Evolutionary conservation across 306 rosid genomes (phyloP), one percentile per base, ranked within the genome.

Genomic region (Fagus sylvatica): DNA sequence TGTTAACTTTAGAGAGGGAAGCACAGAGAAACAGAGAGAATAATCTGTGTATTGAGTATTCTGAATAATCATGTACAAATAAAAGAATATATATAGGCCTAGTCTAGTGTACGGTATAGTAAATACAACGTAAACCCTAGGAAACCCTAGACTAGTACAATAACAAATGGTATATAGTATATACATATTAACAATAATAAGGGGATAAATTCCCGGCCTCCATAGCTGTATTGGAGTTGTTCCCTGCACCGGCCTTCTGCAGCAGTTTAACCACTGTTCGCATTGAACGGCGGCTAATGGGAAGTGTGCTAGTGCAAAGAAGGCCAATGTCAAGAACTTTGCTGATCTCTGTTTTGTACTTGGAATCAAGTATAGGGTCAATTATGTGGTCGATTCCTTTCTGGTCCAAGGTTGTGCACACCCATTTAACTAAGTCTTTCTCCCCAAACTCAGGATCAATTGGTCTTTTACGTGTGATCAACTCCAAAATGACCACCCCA

Each of bases 401-500:
- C 74, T 82, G 69, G n/a, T 87, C 78, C 73, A 88, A 66, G 2
- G 89, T 79, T 4, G 84, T 46, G 65, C 40, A 64, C 15, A 87
- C 93, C 95, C 97, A 90, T 71, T 88, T 90, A 1, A 89, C 91
- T 82, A 92, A 39, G 80, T 83, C 88, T 56, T 77, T 86, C 56
- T 90, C 95, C 5, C 90, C 95, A 15, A 84, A 85, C 32, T 87
- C 93, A 15, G 85, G 78, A 88, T 87, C 90, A 76, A 85, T 71
- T 39, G 97, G 87, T 6, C 80, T 85, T 72, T 79, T 88, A 34
- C 97, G 95, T 3, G 93, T 92, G 61, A 90, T 89, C 85, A 92
- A 77, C 78, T 92, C 97, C 82, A 92, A 75, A 78, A 92, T 87
- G 12, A 92, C 93, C 71, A 92, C 93, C 0, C 97, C 97, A 57